phyloP scores from a whole-genome alignment of 306 rosid genomes.

The Malus domestica region DNA sequence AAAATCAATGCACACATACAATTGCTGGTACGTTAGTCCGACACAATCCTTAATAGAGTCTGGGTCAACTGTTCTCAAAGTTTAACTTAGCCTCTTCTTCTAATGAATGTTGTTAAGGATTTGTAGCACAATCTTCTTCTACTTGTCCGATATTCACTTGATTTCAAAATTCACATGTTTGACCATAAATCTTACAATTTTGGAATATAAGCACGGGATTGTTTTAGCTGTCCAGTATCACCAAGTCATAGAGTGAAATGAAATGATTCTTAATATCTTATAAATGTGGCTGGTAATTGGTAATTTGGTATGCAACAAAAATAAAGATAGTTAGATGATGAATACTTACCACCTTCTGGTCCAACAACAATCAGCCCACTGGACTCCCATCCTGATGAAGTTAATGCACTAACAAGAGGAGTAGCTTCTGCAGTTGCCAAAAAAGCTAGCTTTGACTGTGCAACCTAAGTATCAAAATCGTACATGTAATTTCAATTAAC shows the following conservation, averaged over 20 bases:
- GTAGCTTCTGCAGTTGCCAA: constrained; percentile 71
- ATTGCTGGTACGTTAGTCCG: not conserved
- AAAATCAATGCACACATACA: not conserved
- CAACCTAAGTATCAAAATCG: constrained; percentile 37
- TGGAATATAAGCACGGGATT: not conserved
- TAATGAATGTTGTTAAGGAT: not conserved
- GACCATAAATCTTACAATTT: not conserved
- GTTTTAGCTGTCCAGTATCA: not conserved
- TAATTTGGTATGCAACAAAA: not conserved
- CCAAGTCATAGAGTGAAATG: not conserved
- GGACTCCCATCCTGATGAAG: constrained; percentile 31
- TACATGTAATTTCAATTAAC: not conserved
- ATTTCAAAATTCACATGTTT: not conserved
- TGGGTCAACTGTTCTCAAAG: not conserved
- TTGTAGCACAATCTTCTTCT: not conserved
- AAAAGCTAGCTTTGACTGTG: constrained; percentile 58
- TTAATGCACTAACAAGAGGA: constrained; percentile 59
- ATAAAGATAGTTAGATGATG: not conserved
- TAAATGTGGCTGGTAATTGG: not conserved
- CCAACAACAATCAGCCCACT: constrained; percentile 71
- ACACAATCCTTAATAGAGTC: not conserved
- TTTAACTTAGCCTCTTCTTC: not conserved
- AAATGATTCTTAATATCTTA: not conserved
- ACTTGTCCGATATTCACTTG: not conserved
- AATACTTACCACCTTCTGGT: constrained; percentile 85